phyloP scores from a whole-genome alignment of 1,284 basidiomycete species.

The Afroboletus lepidellus region DNA sequence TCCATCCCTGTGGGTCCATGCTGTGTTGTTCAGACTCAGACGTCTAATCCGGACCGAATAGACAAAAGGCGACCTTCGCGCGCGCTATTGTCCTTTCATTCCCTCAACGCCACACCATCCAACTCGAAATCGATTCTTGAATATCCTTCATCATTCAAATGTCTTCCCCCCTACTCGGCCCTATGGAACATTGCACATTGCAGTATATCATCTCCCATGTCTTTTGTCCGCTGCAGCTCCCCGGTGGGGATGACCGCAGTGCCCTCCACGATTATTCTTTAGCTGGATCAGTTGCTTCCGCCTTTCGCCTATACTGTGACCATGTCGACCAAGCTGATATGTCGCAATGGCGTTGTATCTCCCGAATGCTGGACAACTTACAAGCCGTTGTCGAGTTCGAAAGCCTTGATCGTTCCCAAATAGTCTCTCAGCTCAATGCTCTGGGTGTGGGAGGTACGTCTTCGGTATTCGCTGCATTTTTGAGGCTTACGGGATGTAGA shows the following conservation, averaged over 20 bases:
- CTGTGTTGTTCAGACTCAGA: constrained; percentile 34
- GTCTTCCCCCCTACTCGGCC: background rate
- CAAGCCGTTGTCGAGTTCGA: constrained; percentile 3
- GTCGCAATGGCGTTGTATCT: constrained; percentile 14
- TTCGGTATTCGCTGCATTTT: accelerated
- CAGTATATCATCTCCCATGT: constrained; percentile 2
- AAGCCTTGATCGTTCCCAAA: constrained; percentile 1
- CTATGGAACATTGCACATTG: background rate
- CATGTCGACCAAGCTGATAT: background rate
- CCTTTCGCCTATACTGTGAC: background rate
- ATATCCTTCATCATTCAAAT: background rate
- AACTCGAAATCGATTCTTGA: background rate
- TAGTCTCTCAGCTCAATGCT: constrained; percentile 11
- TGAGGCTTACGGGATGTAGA: constrained; percentile 13
- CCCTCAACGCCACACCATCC: background rate
- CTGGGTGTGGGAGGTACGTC: constrained; percentile 21
- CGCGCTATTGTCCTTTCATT: too few relatives aligned
- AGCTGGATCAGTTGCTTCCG: background rate
- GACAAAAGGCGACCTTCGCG: background rate
- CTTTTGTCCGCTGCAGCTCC: constrained; percentile 23
- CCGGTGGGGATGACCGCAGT: constrained; percentile 17
- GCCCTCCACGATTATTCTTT: constrained; percentile 10
- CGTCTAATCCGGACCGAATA: background rate
- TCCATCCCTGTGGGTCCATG: constrained; percentile 8
- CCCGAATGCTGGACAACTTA: constrained; percentile 24